These are phyloP conservation scores for Cladophialophora bantiana DNA, from an alignment of 2,329 filamentous ascomycete genomes.

Conservation along the genomic window DNA sequence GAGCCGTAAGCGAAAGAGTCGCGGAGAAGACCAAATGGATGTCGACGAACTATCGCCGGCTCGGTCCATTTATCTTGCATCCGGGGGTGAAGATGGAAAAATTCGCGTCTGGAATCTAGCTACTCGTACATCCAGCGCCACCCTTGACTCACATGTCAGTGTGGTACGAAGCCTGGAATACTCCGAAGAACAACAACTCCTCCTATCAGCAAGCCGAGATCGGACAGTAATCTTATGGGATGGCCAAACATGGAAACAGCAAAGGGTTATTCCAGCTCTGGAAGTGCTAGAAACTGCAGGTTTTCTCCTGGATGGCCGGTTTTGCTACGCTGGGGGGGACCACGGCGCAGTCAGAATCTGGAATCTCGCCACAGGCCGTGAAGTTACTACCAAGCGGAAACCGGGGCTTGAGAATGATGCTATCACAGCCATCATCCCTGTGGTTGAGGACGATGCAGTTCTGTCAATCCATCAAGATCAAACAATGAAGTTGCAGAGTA, in stretches of 20 bases:
- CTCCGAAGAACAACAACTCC: slow-evolving; percentile 72
- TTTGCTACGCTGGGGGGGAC: slow-evolving; percentile 85
- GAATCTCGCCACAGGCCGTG: slow-evolving; percentile 76
- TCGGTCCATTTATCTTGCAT: slow-evolving; percentile 75
- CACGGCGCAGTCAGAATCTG: slow-evolving; percentile 84
- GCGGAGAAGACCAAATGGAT: slow-evolving; percentile 55
- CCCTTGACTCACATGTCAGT: slow-evolving; percentile 90
- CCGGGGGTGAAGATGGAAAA: slow-evolving; percentile 92
- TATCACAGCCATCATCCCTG: slow-evolving; percentile 75
- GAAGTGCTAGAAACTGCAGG: slow-evolving; percentile 86
- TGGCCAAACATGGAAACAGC: slow-evolving; percentile 79
- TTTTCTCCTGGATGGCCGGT: slow-evolving; percentile 73
- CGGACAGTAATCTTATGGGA: slow-evolving; percentile 96
- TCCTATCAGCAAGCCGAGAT: slow-evolving; percentile 87
- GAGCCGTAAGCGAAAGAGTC: slow-evolving; percentile 46
- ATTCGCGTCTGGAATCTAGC: slow-evolving; percentile 90
- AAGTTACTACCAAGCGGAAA: slow-evolving; percentile 78
- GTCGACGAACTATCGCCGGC: slow-evolving; percentile 51
- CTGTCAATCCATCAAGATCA: slow-evolving; percentile 89
- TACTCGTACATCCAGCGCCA: slow-evolving; percentile 77
- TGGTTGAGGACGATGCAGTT: slow-evolving; percentile 54
- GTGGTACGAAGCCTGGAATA: slow-evolving; percentile 90
- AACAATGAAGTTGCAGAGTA: slow-evolving; percentile 77
- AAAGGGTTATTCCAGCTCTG: slow-evolving; percentile 80
- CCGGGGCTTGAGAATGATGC: slow-evolving; percentile 65